A percentile compares a stretch with the other conserved stretches of the same genome.
These are phyloP conservation scores for Suillus lakei DNA, from an alignment of 768 basidiomycete genomes.

Conservation along the genomic window DNA sequence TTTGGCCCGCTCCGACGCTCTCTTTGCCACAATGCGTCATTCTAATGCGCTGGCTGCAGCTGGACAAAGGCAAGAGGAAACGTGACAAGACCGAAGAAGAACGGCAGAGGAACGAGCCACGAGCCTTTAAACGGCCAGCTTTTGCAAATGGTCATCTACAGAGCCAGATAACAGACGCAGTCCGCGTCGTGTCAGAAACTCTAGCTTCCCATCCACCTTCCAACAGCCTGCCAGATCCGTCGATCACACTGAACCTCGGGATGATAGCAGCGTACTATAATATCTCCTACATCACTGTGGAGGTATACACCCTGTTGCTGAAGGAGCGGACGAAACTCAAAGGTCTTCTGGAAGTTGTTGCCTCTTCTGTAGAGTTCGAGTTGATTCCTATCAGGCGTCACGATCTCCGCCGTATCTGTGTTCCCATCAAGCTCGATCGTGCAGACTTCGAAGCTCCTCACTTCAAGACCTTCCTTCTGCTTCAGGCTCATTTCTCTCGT, in stretches of 20 bases:
- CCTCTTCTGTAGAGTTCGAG: conserved; percentile 97
- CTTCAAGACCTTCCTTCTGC: conserved; percentile 97
- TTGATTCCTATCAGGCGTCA: conserved; percentile 92
- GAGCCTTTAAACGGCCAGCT: conserved; percentile 50
- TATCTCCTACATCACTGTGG: conserved; percentile 94
- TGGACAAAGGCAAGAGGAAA: conserved; percentile 79
- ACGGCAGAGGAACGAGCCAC: conserved; percentile 30
- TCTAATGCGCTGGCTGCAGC: conserved; percentile 67
- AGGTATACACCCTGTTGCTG: conserved; percentile 93
- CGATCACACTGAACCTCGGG: conserved; percentile 86
- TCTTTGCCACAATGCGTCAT: conserved; percentile 68
- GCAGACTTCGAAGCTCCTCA: conserved; percentile 92
- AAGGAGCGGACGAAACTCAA: conserved; percentile 97
- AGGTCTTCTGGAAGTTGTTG: conserved; percentile 94
- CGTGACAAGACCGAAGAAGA: conserved; percentile 54
- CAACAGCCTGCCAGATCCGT: conserved; percentile 53
- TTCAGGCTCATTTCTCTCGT: conserved; percentile 97
- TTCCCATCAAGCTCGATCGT: conserved; percentile 89
- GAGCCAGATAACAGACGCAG: conserved; percentile 62
- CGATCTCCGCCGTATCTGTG: conserved; percentile 90
- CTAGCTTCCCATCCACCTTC: conserved; percentile 43
- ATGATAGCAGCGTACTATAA: conserved; percentile 99
- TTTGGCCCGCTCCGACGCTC: conserved; percentile 64
- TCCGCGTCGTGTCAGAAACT: conserved; percentile 56
- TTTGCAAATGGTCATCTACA: conserved; percentile 53